Conservation (phyloP, 768 basidiomycete genomes). For the Arthromyces matolae region DNA sequence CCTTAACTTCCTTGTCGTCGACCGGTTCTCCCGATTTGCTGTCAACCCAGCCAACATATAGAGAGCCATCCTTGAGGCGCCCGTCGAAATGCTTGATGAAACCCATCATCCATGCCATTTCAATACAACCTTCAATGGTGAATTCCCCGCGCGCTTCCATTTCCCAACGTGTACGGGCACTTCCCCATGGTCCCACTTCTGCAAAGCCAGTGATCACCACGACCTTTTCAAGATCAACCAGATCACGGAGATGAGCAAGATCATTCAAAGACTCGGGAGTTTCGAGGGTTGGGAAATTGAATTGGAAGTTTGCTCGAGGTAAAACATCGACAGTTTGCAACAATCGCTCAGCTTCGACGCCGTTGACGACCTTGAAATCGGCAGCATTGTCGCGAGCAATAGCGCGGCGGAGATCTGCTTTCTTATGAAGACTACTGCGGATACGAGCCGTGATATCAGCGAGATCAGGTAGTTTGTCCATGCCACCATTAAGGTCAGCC, state of each 20-base stretch:
- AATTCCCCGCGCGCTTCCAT: constrained; percentile 99
- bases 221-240: constrained; percentile 95
- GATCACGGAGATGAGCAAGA: constrained; percentile 74
- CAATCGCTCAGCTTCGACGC: constrained; percentile 87
- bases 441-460: constrained; percentile 89
- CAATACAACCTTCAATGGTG: constrained; percentile 96
- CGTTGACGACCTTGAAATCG: constrained; percentile 91
- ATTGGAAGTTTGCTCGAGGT: constrained; percentile 97
- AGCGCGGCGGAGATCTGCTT: constrained; percentile 89
- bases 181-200: constrained; percentile 98
- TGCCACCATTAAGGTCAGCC: constrained; percentile 97
- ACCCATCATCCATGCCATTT: constrained; percentile 99
- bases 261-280: constrained; percentile 64
- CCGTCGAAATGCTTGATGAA: constrained; percentile 99
- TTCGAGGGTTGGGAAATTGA: constrained; percentile 89
- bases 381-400: constrained; percentile 91
- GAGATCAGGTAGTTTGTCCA: constrained; percentile 95
- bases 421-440: constrained; percentile 74
- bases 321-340: constrained; percentile 90
- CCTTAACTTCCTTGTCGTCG: constrained; percentile 95
- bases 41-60: constrained; percentile 98
- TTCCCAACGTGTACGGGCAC: constrained; percentile 97
- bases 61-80: constrained; percentile 85
- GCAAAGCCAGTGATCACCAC: constrained; percentile 95
- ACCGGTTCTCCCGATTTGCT: constrained; percentile 90